phyloP scores from a whole-genome alignment of 495 filamentous ascomycete species.

The Penicillium robsamsonii region DNA sequence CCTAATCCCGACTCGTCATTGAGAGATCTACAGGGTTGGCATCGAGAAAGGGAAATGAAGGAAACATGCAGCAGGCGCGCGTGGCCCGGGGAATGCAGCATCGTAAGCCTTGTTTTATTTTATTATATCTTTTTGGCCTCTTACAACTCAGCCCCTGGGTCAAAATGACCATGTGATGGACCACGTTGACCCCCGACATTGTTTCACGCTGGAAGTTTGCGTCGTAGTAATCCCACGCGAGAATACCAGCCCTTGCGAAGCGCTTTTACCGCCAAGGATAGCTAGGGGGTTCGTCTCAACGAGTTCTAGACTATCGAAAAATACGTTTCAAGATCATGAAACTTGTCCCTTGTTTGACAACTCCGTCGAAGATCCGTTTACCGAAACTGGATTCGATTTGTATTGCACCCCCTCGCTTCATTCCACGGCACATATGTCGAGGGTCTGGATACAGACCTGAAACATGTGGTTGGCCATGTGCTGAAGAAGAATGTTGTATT shows the following conservation, averaged over 20 bases:
- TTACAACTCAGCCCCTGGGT: conserved; percentile 15
- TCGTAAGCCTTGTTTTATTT: conserved; percentile 2
- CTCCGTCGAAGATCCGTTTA: conserved; percentile 17
- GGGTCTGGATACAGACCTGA: conserved; percentile 17
- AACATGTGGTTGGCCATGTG: conserved; percentile 34
- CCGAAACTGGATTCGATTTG: conserved; percentile 11
- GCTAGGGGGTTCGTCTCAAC: neutral
- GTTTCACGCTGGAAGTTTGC: conserved; percentile 25
- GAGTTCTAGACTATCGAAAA: conserved; percentile 18
- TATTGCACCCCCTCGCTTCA: conserved; percentile 24
- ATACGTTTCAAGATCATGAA: conserved; percentile 14
- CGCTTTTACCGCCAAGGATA: conserved; percentile 21
- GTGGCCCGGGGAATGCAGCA: conserved; percentile 20
- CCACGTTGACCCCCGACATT: conserved; percentile 38
- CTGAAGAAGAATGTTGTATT: conserved; percentile 8
- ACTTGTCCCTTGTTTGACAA: conserved; percentile 23
- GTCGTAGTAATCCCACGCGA: conserved; percentile 22
- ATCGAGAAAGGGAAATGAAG: conserved; percentile 14
- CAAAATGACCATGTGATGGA: conserved; percentile 35
- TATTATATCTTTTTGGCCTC: neutral
- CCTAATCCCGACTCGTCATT: neutral
- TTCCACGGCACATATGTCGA: conserved; percentile 20
- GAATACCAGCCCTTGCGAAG: conserved; percentile 17
- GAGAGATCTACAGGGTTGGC: conserved; percentile 7
- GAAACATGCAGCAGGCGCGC: conserved; percentile 15